Evolutionary conservation across 176 grass and related monocot genomes (phyloP).

Genomic region (Aegilops umbellulata): DNA sequence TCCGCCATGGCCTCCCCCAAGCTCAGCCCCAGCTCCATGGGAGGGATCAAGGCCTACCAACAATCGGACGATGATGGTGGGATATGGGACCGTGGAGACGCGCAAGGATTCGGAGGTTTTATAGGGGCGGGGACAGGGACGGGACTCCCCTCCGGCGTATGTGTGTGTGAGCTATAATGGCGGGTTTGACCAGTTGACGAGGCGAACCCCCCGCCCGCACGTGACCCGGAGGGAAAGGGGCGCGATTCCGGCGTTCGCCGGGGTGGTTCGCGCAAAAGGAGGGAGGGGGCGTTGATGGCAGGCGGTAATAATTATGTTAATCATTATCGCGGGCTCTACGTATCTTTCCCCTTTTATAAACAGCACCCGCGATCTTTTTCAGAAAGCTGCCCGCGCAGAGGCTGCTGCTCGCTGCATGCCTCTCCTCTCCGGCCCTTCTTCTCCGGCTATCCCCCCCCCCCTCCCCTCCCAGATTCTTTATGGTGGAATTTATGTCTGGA

Average conservation of each 20-base stretch:
- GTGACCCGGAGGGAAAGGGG: constrained; percentile 30
- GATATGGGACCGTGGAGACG: constrained; percentile 18
- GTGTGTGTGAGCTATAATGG: constrained; percentile 42
- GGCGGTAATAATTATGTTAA: constrained; percentile 52
- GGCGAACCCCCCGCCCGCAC: constrained; percentile 19
- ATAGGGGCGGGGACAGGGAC: constrained; percentile 25
- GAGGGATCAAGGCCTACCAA: not conserved
- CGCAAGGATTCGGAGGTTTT: constrained; percentile 14
- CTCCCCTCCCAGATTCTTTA: not conserved
- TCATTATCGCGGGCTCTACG: constrained; percentile 54
- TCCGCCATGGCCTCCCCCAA: constrained; percentile 54
- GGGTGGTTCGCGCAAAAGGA: not conserved
- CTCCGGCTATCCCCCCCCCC: not conserved
- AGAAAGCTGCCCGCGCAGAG: constrained; percentile 43
- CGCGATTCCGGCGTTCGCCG: not conserved
- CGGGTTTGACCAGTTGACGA: constrained; percentile 67
- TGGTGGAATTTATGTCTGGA: not conserved
- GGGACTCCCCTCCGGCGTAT: not conserved
- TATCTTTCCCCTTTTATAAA: constrained; percentile 66
- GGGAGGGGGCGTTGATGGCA: not conserved
- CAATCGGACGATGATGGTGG: not conserved
- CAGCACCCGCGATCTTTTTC: constrained; percentile 59
- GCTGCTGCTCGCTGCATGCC: not conserved
- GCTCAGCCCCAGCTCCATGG: constrained; percentile 82
- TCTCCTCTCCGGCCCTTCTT: not conserved